These are phyloP conservation scores for Xylariaceae sp. DNA, from an alignment of 2,329 filamentous ascomycete species.

Conservation along the genomic window DNA sequence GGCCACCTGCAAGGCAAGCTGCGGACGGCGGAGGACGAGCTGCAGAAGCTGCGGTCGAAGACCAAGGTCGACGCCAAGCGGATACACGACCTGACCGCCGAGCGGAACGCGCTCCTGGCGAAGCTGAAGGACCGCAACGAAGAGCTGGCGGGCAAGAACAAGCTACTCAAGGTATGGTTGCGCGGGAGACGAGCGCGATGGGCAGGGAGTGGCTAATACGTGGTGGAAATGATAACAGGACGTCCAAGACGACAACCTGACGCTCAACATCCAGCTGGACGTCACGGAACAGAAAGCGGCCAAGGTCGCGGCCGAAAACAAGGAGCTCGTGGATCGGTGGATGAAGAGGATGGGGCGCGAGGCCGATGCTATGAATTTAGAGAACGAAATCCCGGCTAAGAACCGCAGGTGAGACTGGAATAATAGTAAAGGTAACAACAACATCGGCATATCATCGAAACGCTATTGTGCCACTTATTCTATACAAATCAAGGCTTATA, in stretches of 20 bases:
- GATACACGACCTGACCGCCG: constrained; percentile 63
- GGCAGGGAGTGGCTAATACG: background rate
- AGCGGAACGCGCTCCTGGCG: constrained; percentile 63
- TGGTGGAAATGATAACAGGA: constrained; percentile 52
- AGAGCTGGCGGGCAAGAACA: constrained; percentile 81
- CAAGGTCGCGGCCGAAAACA: constrained; percentile 79
- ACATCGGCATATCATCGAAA: constrained; percentile 18
- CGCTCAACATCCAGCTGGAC: constrained; percentile 83
- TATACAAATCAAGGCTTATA: constrained; percentile 29
- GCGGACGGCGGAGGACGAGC: constrained; percentile 63
- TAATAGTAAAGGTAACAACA: background rate
- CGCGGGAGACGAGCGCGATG: background rate
- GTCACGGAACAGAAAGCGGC: constrained; percentile 77
- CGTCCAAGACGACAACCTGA: constrained; percentile 91
- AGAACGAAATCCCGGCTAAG: constrained; percentile 51
- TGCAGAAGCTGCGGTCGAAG: constrained; percentile 63
- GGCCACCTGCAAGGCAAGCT: constrained; percentile 68
- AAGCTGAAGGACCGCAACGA: constrained; percentile 81
- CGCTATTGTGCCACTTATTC: constrained; percentile 27
- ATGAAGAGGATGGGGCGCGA: constrained; percentile 86
- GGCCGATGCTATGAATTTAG: constrained; percentile 82
- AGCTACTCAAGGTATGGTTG: constrained; percentile 69
- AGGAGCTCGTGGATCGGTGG: constrained; percentile 87
- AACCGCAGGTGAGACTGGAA: constrained; percentile 28
- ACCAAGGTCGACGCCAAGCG: constrained; percentile 61